Evolutionary conservation across 306 rosid species (phyloP).

Genomic region (Castanea crenata): DNA sequence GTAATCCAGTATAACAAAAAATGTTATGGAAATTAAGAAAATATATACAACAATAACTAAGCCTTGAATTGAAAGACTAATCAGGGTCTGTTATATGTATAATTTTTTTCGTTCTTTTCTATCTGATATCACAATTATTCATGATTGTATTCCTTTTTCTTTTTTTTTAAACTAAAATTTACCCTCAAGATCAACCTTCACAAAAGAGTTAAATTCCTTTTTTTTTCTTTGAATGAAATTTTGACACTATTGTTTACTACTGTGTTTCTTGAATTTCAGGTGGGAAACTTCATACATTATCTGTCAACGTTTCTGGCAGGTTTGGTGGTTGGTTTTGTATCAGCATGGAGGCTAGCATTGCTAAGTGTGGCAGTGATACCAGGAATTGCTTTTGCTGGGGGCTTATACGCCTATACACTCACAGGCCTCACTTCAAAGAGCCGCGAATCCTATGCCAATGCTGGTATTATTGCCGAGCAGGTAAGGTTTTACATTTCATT

Average conservation of each 20-base stretch:
- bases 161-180: no score
- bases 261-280: slow-evolving; percentile 41
- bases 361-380: slow-evolving; percentile 97
- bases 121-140: no score
- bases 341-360: slow-evolving; percentile 96
- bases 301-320: slow-evolving; percentile 97
- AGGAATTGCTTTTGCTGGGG: slow-evolving; percentile 97
- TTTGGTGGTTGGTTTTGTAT: slow-evolving; percentile 94
- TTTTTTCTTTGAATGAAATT: neutral
- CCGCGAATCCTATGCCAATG: slow-evolving; percentile 92
- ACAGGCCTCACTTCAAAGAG: slow-evolving; percentile 97
- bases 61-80: no score
- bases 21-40: neutral
- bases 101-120: no score
- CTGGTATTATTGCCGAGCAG: slow-evolving; percentile 95
- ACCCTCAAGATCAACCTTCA: no score
- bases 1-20: neutral
- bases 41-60: no score
- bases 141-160: neutral
- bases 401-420: slow-evolving; percentile 94
- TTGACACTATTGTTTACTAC: neutral
- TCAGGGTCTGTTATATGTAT: no score
- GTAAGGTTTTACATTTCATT: slow-evolving; percentile 27
- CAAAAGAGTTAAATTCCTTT: neutral
- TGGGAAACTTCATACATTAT: slow-evolving; percentile 97